phyloP scores from a whole-genome alignment of 73 alveolate genomes.

The Paramecium bursaria region DNA sequence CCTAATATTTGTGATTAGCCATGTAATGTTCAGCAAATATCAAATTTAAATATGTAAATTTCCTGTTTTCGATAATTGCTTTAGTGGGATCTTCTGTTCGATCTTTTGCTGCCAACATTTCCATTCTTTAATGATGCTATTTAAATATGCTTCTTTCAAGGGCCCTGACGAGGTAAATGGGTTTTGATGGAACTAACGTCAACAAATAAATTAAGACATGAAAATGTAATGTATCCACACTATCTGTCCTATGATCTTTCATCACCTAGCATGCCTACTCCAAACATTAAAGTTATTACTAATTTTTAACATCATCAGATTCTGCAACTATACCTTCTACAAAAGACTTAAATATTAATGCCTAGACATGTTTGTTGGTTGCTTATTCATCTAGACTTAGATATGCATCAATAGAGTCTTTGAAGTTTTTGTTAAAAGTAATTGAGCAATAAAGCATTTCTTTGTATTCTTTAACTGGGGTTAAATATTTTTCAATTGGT shows the following conservation, averaged over 20 bases:
- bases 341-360: neutral
- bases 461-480: no score
- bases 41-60: neutral
- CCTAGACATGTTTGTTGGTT: neutral
- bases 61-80: conserved; percentile 34
- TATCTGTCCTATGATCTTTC: neutral
- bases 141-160: neutral
- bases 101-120: neutral
- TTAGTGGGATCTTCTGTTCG: neutral
- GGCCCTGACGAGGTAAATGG: neutral
- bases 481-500: no score
- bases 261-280: neutral
- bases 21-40: conserved; percentile 27
- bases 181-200: neutral
- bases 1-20: neutral
- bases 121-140: neutral
- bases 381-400: neutral
- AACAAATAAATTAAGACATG: neutral
- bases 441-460: neutral
- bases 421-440: neutral
- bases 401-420: neutral
- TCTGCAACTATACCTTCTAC: neutral
- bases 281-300: no score
- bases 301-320: neutral
- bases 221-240: neutral